These are phyloP conservation scores for Xylaria sp. DNA, from an alignment of 2,329 filamentous ascomycete genomes.

Conservation along the genomic window DNA sequence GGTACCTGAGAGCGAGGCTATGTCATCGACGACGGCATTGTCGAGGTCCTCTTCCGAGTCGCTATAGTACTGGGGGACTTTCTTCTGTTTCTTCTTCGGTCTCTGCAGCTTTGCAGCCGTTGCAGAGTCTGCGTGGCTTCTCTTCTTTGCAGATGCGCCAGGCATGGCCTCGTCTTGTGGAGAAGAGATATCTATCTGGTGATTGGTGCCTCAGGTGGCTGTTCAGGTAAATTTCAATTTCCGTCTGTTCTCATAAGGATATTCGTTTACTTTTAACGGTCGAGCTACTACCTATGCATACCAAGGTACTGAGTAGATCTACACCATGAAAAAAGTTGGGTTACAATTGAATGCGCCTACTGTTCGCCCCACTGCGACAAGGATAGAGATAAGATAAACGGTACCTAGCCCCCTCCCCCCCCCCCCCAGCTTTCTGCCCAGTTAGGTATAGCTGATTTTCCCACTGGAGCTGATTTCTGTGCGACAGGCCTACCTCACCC, in stretches of 20 bases:
- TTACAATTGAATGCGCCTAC: slow-evolving; percentile 20
- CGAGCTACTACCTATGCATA: neutral
- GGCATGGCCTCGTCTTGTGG: slow-evolving; percentile 38
- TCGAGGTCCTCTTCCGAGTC: slow-evolving; percentile 69
- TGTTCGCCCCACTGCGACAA: slow-evolving; percentile 27
- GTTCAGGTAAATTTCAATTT: neutral
- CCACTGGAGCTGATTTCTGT: too few species aligned
- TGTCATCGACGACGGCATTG: slow-evolving; percentile 64
- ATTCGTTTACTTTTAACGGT: neutral
- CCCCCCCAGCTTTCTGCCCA: neutral
- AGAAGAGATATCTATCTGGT: neutral
- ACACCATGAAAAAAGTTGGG: slow-evolving; percentile 34
- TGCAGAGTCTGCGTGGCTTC: slow-evolving; percentile 46
- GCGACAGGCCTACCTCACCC: too few species aligned
- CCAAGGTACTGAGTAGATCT: too few species aligned
- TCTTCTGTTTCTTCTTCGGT: slow-evolving; percentile 64
- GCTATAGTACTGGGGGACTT: slow-evolving; percentile 63
- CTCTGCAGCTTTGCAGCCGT: slow-evolving; percentile 51
- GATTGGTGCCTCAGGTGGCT: neutral
- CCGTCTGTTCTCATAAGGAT: neutral
- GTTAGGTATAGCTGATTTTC: neutral
- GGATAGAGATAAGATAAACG: slow-evolving; percentile 29
- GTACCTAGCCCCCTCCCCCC: too few species aligned
- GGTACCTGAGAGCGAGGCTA: slow-evolving; percentile 50
- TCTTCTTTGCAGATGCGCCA: slow-evolving; percentile 45